Evolutionary conservation across 2,329 filamentous ascomycete species (phyloP).

Genomic region (Coleophoma cylindrospora): DNA sequence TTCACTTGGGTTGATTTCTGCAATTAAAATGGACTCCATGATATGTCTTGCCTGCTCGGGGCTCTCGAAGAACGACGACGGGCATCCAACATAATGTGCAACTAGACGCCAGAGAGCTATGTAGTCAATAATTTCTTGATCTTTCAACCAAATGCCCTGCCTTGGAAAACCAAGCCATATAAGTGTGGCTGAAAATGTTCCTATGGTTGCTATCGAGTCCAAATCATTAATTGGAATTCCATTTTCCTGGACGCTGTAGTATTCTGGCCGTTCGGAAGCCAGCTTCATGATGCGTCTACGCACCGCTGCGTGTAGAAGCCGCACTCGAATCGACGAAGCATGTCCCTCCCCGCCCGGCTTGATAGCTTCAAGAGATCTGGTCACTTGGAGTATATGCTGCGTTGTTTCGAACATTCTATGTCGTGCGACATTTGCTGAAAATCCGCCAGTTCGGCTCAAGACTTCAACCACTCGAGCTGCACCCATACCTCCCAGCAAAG

Average conservation of each 20-base stretch:
- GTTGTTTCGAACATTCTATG: conserved; percentile 67
- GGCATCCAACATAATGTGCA: conserved; percentile 65
- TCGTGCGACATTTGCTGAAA: conserved; percentile 61
- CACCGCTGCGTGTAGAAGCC: conserved; percentile 64
- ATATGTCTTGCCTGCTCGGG: conserved; percentile 50
- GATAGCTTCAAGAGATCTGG: conserved; percentile 57
- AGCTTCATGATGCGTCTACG: conserved; percentile 60
- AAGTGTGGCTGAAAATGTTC: conserved; percentile 62
- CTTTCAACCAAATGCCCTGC: conserved; percentile 62
- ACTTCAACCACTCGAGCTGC: conserved; percentile 71
- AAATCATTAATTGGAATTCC: conserved; percentile 73
- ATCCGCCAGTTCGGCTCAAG: conserved; percentile 68
- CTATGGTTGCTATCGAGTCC: conserved; percentile 68
- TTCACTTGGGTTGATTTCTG: conserved; percentile 61
- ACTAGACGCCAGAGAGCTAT: conserved; percentile 74
- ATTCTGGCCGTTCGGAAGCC: conserved; percentile 47
- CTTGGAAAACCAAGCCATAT: conserved; percentile 66
- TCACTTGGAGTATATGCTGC: conserved; percentile 70
- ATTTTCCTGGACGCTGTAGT: conserved; percentile 53
- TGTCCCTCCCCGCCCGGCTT: conserved; percentile 64
- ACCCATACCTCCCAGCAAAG: conserved; percentile 66
- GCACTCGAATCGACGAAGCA: conserved; percentile 59
- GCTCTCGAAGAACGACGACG: conserved; percentile 54
- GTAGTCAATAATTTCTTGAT: conserved; percentile 63
- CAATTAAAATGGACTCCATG: conserved; percentile 63